Conservation (phyloP, 176 grass and related monocot genomes). For the Bromus sterilis region DNA sequence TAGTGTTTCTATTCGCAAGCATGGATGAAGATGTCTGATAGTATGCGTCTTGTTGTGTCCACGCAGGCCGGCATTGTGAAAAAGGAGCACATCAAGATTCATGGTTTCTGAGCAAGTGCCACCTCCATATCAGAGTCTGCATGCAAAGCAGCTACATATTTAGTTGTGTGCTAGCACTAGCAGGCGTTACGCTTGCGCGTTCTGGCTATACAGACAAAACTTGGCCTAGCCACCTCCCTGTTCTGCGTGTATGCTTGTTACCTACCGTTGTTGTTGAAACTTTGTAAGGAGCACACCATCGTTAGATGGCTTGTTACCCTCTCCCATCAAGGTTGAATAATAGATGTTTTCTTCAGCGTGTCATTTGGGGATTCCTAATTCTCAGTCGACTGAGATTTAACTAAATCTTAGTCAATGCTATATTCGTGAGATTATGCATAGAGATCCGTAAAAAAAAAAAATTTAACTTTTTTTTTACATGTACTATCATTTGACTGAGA, state of each 20-base stretch:
- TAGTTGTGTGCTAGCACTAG: conserved; percentile 28
- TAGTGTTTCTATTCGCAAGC: too few relatives aligned
- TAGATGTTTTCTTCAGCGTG: not conserved
- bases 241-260: conserved; percentile 36
- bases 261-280: conserved; percentile 3
- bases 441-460: too few relatives aligned
- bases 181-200: conserved; percentile 7
- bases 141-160: conserved; percentile 31
- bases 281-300: conserved; percentile 31
- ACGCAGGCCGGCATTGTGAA: conserved; percentile 90
- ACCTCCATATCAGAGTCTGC: conserved; percentile 12
- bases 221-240: conserved; percentile 34
- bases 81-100: conserved; percentile 98
- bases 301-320: conserved; percentile 50
- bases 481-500: too few relatives aligned
- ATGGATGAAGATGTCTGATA: not conserved
- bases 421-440: too few relatives aligned
- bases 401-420: too few relatives aligned
- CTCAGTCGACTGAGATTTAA: too few relatives aligned
- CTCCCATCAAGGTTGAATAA: conserved; percentile 38
- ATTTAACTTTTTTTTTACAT: too few relatives aligned
- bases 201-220: conserved; percentile 10
- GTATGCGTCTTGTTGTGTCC: not conserved
- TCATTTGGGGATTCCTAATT: too few relatives aligned
- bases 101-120: conserved; percentile 85